phyloP scores from a whole-genome alignment of 768 basidiomycete species.

The Boletales sp. region DNA sequence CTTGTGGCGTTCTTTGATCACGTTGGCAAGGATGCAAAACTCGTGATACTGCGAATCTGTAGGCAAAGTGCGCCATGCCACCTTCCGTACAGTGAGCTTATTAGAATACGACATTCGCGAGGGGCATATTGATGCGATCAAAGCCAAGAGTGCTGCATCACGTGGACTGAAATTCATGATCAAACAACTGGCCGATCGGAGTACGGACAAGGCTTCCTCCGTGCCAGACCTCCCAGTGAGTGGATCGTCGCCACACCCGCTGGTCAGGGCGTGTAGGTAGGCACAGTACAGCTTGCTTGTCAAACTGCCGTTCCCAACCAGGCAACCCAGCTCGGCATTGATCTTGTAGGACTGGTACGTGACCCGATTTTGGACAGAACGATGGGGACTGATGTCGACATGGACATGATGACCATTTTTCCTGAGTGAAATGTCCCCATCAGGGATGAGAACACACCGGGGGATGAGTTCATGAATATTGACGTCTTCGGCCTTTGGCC shows the following conservation, averaged over 20 bases:
- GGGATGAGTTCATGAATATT: background rate
- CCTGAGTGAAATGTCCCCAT: constrained; percentile 18
- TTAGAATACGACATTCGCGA: constrained; percentile 7
- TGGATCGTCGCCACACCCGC: constrained; percentile 39
- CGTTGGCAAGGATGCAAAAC: constrained; percentile 18
- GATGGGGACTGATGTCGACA: constrained; percentile 1
- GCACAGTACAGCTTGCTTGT: constrained; percentile 32
- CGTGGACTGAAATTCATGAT: constrained; percentile 31
- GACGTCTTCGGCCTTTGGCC: constrained; percentile 12
- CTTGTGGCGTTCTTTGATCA: constrained; percentile 25
- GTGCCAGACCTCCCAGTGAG: constrained; percentile 42
- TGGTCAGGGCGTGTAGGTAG: constrained; percentile 44
- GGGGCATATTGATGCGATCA: constrained; percentile 34
- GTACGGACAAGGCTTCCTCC: constrained; percentile 38
- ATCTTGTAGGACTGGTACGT: constrained; percentile 28
- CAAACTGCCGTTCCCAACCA: constrained; percentile 22
- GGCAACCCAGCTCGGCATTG: constrained; percentile 27
- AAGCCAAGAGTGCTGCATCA: constrained; percentile 30
- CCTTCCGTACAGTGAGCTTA: constrained; percentile 38
- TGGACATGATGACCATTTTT: constrained; percentile 7
- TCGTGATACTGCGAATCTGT: constrained; percentile 27
- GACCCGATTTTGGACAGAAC: background rate
- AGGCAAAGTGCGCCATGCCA: constrained; percentile 27
- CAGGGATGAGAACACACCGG: constrained; percentile 35
- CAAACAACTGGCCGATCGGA: constrained; percentile 37